Conservation (phyloP, 2,329 filamentous ascomycete species). For the Monilinia laxa region DNA sequence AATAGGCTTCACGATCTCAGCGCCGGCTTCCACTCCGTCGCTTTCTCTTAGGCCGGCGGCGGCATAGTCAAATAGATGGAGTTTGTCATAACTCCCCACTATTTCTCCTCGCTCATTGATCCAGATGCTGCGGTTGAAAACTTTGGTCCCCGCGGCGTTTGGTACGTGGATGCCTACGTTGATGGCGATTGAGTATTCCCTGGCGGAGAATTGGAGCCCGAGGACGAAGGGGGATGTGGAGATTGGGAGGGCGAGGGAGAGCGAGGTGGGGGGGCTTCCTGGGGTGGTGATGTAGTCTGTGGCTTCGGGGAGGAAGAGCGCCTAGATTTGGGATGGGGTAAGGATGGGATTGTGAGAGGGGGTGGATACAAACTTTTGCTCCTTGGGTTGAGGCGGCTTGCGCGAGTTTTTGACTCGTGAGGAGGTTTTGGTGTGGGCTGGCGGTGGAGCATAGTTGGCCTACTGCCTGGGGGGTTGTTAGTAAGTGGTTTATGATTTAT, state of each 20-base stretch:
- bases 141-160: constrained; percentile 44
- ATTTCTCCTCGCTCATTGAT: constrained; percentile 61
- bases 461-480: constrained; percentile 60
- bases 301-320: constrained; percentile 90
- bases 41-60: constrained; percentile 58
- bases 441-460: constrained; percentile 88
- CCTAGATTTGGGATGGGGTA: constrained; percentile 45
- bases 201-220: constrained; percentile 70
- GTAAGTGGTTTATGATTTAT: background rate
- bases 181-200: constrained; percentile 63
- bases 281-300: constrained; percentile 60
- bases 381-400: constrained; percentile 71
- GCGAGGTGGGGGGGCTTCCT: constrained; percentile 60
- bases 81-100: constrained; percentile 71
- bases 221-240: constrained; percentile 69
- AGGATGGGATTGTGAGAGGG: background rate
- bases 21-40: constrained; percentile 66
- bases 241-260: constrained; percentile 68
- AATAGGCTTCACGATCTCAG: constrained; percentile 65
- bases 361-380: constrained; percentile 61
- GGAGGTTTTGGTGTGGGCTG: constrained; percentile 71
- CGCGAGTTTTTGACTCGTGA: constrained; percentile 71
- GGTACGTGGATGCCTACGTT: constrained; percentile 88
- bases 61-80: constrained; percentile 82
- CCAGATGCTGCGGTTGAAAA: constrained; percentile 67